Evolutionary conservation across 1,284 basidiomycete species (phyloP).

Genomic region (Omphalotus olearius): DNA sequence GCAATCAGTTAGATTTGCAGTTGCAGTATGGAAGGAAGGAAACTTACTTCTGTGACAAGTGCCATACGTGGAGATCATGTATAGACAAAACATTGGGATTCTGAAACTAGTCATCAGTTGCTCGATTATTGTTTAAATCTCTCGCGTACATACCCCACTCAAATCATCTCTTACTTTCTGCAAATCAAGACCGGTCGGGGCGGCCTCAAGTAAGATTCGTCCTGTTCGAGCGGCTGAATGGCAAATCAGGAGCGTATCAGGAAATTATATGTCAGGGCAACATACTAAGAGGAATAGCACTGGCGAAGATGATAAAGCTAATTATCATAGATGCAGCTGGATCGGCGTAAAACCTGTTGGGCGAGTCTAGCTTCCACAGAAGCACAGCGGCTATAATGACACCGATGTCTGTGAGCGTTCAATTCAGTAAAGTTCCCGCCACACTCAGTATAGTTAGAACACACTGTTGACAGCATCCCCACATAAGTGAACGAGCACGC

Average conservation of each 20-base stretch:
- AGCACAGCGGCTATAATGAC: slow-evolving; percentile 42
- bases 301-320: slow-evolving; percentile 42
- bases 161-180: slow-evolving; percentile 42
- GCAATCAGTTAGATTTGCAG: not conserved
- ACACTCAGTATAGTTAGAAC: slow-evolving; percentile 11
- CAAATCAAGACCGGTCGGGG: slow-evolving; percentile 40
- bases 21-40: too few species aligned
- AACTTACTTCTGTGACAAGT: slow-evolving; percentile 42
- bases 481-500: slow-evolving; percentile 40
- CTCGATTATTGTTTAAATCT: too few species aligned
- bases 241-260: not conserved
- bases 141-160: slow-evolving; percentile 29
- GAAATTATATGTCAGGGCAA: not conserved
- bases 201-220: slow-evolving; percentile 44
- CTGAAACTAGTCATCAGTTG: slow-evolving; percentile 18
- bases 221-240: slow-evolving; percentile 19
- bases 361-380: slow-evolving; percentile 38
- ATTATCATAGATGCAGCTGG: slow-evolving; percentile 42
- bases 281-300: slow-evolving; percentile 44
- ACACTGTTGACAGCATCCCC: slow-evolving; percentile 46
- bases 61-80: slow-evolving; percentile 49
- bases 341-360: slow-evolving; percentile 42
- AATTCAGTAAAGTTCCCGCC: not conserved
- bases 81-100: slow-evolving; percentile 39
- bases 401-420: slow-evolving; percentile 32